Base-by-base conservation (phyloP, 768 basidiomycete species). In the Leccinum variicolor region DNA sequence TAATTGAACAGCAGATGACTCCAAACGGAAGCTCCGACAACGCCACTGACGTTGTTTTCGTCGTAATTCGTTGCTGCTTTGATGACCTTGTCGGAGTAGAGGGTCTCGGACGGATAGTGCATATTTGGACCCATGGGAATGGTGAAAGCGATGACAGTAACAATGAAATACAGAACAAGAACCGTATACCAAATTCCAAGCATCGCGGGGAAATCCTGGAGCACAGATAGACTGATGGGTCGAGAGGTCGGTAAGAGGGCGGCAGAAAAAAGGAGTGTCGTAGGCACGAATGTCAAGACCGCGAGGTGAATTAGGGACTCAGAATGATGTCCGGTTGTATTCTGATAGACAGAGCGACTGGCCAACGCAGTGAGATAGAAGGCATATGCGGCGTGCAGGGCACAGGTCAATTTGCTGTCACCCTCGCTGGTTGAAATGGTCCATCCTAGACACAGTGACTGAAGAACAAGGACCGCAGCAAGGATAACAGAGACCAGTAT, bases 81-180 rank as follows among this genome's bases (percentile, higher is more conserved):
- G 34, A 90, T 75, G 0, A 78, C 82, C 72, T 91, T 92, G 50
- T 86, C 79, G 0, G 88, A 83, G 68, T 94, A 94, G 34, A 95
- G 86, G 11, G 74, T 73, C 55, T 85, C 80, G n/a, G 85, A 76
- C 1, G 90, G 87, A 65, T 84, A 91, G 66, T 92, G 83, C 6
- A 95, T 75, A 9, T 78, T 74, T 0, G 94, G 94, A 0, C 93
- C 93, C 36, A 81, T 76, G 3, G 88, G 89, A 2, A 85, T 87
- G 6, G 73, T 76, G 52, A 76, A 67, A 17, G 75, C 70, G n/a
- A 86, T 50, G 34, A 75, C 56, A 55, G 75, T 75, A 2, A 79
- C 73, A 17, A 82, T 36, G 25, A 73, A 67, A 62, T 86, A 88
- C 19, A 87, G 66, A 6, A 64, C 75, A 15, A 87, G 65, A 9